Evolutionary conservation across 2,329 filamentous ascomycete species (phyloP).

Genomic region (Fusarium sp.): DNA sequence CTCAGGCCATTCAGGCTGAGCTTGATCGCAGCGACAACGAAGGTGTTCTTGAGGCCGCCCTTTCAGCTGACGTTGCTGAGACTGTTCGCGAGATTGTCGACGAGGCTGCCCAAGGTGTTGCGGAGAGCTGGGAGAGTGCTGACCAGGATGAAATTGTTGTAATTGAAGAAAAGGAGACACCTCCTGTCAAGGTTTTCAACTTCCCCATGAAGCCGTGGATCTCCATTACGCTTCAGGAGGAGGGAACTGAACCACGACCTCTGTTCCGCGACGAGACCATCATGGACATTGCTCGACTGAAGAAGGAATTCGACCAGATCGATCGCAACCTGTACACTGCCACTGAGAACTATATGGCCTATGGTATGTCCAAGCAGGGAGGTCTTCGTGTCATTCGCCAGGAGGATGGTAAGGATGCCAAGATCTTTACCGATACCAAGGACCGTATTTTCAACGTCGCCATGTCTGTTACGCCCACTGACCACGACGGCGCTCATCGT

Average conservation of each 20-base stretch:
- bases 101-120: slow-evolving; percentile 67
- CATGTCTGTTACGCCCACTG: slow-evolving; percentile 75
- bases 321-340: slow-evolving; percentile 93
- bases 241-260: slow-evolving; percentile 66
- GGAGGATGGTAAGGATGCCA: slow-evolving; percentile 90
- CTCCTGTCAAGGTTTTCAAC: slow-evolving; percentile 85
- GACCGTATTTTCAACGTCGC: slow-evolving; percentile 96
- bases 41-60: slow-evolving; percentile 63
- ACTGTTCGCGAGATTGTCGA: slow-evolving; percentile 54
- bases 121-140: slow-evolving; percentile 93
- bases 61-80: slow-evolving; percentile 55
- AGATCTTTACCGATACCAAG: slow-evolving; percentile 89
- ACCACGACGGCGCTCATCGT: slow-evolving; percentile 67
- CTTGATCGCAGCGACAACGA: slow-evolving; percentile 66
- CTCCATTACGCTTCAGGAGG: slow-evolving; percentile 79
- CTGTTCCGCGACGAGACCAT: slow-evolving; percentile 82
- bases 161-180: slow-evolving; percentile 73
- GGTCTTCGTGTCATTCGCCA: slow-evolving; percentile 94
- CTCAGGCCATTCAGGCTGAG: slow-evolving; percentile 63
- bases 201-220: slow-evolving; percentile 98
- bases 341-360: slow-evolving; percentile 90
- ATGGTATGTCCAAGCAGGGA: slow-evolving; percentile 92
- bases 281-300: slow-evolving; percentile 92
- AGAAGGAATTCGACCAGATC: slow-evolving; percentile 98
- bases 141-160: slow-evolving; percentile 76